A percentile compares a stretch with the other conserved stretches of the same genome.
phyloP scores from a whole-genome alignment of 1,139 yeast species.

The Kurtzmaniella quercitrusa region DNA sequence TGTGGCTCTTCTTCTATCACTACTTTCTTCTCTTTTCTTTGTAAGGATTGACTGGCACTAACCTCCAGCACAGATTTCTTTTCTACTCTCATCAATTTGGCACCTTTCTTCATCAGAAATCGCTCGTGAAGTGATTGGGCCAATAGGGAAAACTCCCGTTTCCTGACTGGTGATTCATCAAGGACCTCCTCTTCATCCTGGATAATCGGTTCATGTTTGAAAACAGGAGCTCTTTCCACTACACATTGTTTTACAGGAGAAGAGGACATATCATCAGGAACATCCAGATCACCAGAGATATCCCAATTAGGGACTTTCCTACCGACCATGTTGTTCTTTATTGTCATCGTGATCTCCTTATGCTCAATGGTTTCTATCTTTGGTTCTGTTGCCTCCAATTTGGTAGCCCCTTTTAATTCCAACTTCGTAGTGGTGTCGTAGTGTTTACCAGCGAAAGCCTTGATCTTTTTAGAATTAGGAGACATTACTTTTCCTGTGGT shows the following conservation, averaged over 20 bases:
- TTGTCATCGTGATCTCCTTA: not conserved
- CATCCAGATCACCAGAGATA: constrained; percentile 31
- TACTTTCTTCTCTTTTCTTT: constrained; percentile 1
- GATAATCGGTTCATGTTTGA: not conserved
- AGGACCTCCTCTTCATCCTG: constrained; percentile 32
- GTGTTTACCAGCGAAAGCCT: not conserved
- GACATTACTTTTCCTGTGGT: not conserved
- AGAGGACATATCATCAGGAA: constrained; percentile 32
- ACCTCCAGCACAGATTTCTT: not conserved
- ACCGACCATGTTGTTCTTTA: not conserved
- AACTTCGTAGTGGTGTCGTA: not conserved
- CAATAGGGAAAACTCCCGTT: constrained; percentile 10
- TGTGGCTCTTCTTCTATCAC: constrained; percentile 12
- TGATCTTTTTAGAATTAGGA: not conserved
- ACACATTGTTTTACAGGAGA: constrained; percentile 1
- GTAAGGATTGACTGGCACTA: not conserved
- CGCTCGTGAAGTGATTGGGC: constrained; percentile 22
- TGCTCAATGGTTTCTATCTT: not conserved
- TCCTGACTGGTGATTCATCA: constrained; percentile 41
- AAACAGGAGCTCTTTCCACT: not conserved
- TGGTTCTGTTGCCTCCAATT: not conserved
- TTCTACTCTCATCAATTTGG: not conserved
- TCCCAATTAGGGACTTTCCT: constrained; percentile 3
- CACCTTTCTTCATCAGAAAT: constrained; percentile 19
- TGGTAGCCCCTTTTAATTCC: too few relatives aligned